These are phyloP conservation scores for Fusarium scirpi DNA, from an alignment of 2,329 filamentous ascomycete genomes.

Conservation along the genomic window DNA sequence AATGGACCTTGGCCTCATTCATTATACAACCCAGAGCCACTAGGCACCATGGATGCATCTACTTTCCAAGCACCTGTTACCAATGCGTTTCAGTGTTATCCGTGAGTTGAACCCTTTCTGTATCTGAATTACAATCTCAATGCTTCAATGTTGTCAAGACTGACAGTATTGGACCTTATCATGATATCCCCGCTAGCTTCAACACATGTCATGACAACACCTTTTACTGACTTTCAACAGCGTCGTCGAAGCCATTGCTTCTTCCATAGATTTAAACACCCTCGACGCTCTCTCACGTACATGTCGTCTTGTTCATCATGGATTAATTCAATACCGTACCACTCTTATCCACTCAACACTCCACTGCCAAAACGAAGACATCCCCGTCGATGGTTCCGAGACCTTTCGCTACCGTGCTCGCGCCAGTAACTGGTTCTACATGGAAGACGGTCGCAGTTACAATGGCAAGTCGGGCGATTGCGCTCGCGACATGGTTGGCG, in stretches of 20 bases:
- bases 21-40: constrained; percentile 40
- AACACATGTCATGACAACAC: constrained; percentile 26
- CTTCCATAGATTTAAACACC: constrained; percentile 85
- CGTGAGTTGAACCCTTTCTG: constrained; percentile 39
- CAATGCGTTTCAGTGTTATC: constrained; percentile 46
- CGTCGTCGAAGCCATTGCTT: constrained; percentile 80
- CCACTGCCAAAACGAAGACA: constrained; percentile 79
- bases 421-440: constrained; percentile 69
- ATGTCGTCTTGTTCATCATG: constrained; percentile 82
- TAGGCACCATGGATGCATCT: constrained; percentile 44
- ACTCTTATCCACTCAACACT: constrained; percentile 81
- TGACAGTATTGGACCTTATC: constrained; percentile 5
- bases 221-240: constrained; percentile 59
- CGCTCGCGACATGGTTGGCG: constrained; percentile 86
- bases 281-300: constrained; percentile 85
- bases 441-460: constrained; percentile 66
- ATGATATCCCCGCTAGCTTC: constrained; percentile 26
- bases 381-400: constrained; percentile 66
- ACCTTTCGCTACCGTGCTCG: constrained; percentile 68
- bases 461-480: constrained; percentile 80
- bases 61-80: constrained; percentile 45
- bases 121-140: not conserved
- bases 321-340: constrained; percentile 81
- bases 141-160: constrained; percentile 8
- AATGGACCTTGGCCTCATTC: constrained; percentile 48